phyloP scores from a whole-genome alignment of 768 basidiomycete species.

The Dentipellis fragilis region DNA sequence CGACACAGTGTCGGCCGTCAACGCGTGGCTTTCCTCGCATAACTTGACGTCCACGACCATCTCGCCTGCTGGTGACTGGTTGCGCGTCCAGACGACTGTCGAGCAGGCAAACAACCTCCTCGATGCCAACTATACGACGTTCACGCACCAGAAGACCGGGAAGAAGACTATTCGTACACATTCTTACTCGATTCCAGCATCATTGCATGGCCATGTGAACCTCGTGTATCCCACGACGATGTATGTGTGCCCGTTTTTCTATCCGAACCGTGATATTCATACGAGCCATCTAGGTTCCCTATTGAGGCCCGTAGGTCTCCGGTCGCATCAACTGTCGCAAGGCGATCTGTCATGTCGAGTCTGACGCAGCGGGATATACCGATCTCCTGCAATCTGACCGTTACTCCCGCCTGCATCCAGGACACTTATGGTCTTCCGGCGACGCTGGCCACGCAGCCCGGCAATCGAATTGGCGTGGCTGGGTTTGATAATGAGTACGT shows the following conservation, averaged over 20 bases:
- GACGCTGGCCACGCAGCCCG: slow-evolving; percentile 4
- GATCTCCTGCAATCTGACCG: background rate
- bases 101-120: slow-evolving; percentile 11
- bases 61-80: slow-evolving; percentile 20
- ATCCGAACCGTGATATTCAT: background rate
- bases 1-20: slow-evolving; percentile 2
- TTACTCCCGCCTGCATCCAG: slow-evolving; percentile 16
- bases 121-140: slow-evolving; percentile 10
- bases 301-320: background rate
- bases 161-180: slow-evolving; percentile 10
- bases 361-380: background rate
- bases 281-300: slow-evolving; percentile 1
- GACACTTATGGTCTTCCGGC: slow-evolving; percentile 14
- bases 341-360: background rate
- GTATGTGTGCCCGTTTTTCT: background rate
- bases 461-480: slow-evolving; percentile 11
- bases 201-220: slow-evolving; percentile 8
- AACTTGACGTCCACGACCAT: slow-evolving; percentile 2
- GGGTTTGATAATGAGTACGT: slow-evolving; percentile 13
- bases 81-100: slow-evolving; percentile 12
- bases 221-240: slow-evolving; percentile 11
- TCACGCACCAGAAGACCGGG: slow-evolving; percentile 5
- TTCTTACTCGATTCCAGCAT: slow-evolving; percentile 12
- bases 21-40: slow-evolving; percentile 2
- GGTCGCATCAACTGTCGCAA: background rate